Conservation (phyloP, 2,329 filamentous ascomycete genomes). For the Pseudogymnoascus sp. region DNA sequence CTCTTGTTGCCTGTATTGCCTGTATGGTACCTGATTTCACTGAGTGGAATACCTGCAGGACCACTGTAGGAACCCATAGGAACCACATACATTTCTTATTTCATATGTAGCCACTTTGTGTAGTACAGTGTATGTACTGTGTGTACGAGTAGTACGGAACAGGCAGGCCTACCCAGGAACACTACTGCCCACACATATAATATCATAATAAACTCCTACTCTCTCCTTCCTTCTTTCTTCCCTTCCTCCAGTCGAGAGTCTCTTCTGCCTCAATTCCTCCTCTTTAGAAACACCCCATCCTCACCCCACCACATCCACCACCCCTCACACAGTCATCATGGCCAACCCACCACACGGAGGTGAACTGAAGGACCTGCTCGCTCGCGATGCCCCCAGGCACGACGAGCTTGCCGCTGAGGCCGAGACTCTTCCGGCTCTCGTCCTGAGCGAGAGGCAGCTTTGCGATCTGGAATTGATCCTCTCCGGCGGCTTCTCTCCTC, state of each 20-base stretch:
- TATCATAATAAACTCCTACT: neutral
- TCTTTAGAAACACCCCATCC: neutral
- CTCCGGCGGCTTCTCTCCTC: slow-evolving; percentile 93
- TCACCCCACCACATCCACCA: neutral
- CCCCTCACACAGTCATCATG: slow-evolving; percentile 36
- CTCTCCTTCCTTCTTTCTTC: neutral
- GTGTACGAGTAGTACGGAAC: neutral
- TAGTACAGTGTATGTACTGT: neutral
- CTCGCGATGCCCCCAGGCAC: slow-evolving; percentile 79
- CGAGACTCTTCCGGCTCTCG: slow-evolving; percentile 74
- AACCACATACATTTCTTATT: neutral
- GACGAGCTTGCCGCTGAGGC: slow-evolving; percentile 74
- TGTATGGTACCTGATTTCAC: neutral
- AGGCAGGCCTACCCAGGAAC: neutral
- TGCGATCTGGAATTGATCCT: slow-evolving; percentile 97
- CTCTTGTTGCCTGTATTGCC: neutral
- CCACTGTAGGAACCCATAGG: neutral
- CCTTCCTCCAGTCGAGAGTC: neutral
- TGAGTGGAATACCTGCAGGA: neutral
- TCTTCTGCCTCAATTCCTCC: neutral
- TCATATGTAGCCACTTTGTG: neutral
- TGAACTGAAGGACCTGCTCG: slow-evolving; percentile 94
- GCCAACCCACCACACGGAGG: slow-evolving; percentile 76
- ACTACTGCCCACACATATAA: neutral
- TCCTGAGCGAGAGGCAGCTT: slow-evolving; percentile 86